A percentile compares a stretch with the other conserved stretches of the same genome.
Conservation (phyloP, 2,329 filamentous ascomycete species). For the Remersonia thermophila region DNA sequence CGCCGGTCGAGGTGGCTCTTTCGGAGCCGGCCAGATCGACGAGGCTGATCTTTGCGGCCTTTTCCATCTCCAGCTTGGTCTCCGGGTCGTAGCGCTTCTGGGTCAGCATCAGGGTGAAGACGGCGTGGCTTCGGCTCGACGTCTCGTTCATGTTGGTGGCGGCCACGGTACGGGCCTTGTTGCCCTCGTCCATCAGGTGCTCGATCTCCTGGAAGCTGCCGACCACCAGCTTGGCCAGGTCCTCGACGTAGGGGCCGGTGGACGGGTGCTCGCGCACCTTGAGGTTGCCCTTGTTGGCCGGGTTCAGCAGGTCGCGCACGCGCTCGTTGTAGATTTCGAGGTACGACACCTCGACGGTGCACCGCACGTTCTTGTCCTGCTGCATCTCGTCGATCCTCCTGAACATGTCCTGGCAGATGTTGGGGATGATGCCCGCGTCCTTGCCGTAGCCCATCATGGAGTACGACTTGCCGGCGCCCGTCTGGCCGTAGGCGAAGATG, state of each 20-base stretch:
- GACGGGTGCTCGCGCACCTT: conserved; percentile 97
- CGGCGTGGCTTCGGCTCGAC: conserved; percentile 92
- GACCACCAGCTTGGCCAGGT: conserved; percentile 89
- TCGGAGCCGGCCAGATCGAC: conserved; percentile 97
- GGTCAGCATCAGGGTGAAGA: conserved; percentile 90
- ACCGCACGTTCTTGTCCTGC: conserved; percentile 63
- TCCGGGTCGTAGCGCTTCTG: conserved; percentile 86
- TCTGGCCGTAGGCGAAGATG: conserved; percentile 98
- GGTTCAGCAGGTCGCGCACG: conserved; percentile 89
- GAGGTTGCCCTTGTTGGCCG: conserved; percentile 86
- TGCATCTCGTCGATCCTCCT: conserved; percentile 62
- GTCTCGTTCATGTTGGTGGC: conserved; percentile 99
- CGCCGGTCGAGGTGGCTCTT: conserved; percentile 90
- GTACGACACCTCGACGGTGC: conserved; percentile 95
- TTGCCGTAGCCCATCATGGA: conserved; percentile 99
- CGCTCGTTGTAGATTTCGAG: conserved; percentile 98
- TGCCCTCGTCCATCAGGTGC: conserved; percentile 96
- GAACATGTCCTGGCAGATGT: conserved; percentile 97
- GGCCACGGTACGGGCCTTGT: conserved; percentile 94
- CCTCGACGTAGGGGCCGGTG: conserved; percentile 94
- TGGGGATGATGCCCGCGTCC: conserved; percentile 89
- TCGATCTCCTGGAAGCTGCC: conserved; percentile 92
- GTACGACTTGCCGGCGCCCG: conserved; percentile 95
- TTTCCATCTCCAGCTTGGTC: conserved; percentile 94
- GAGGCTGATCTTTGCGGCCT: conserved; percentile 93